Conservation (phyloP, 371 early-diverging fungal species). For the Rhizopus arrhizus region DNA sequence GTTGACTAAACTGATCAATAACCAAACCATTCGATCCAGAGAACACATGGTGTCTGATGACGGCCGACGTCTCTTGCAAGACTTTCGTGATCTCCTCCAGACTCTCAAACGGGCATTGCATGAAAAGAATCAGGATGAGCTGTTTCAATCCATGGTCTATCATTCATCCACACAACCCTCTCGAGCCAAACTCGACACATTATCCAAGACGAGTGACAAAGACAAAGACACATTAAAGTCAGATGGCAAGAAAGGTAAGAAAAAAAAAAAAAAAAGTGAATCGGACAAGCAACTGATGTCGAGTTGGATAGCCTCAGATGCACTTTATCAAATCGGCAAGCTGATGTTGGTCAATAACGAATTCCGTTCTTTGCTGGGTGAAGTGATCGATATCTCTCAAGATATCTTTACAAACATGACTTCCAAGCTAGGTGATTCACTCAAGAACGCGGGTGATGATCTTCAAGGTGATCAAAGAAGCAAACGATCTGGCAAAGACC, state of each 20-base stretch:
- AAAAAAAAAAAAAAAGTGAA: neutral
- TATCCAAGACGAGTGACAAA: neutral
- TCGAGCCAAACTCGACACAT: slow-evolving; percentile 1
- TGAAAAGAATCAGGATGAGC: slow-evolving; percentile 61
- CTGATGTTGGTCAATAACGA: slow-evolving; percentile 55
- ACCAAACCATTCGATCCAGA: slow-evolving; percentile 45
- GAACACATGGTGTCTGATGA: slow-evolving; percentile 53
- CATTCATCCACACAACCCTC: slow-evolving; percentile 27
- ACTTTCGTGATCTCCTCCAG: slow-evolving; percentile 47
- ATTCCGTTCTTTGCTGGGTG: slow-evolving; percentile 54
- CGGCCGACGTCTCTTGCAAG: slow-evolving; percentile 50
- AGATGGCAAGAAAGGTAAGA: slow-evolving; percentile 38
- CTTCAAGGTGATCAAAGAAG: slow-evolving; percentile 17
- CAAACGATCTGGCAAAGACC: slow-evolving; percentile 11
- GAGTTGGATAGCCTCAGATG: slow-evolving; percentile 31
- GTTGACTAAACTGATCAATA: slow-evolving; percentile 42
- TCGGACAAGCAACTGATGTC: neutral
- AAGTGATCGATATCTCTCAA: slow-evolving; percentile 52
- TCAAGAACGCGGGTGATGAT: slow-evolving; percentile 27
- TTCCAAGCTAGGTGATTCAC: slow-evolving; percentile 33
- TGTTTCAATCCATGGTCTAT: slow-evolving; percentile 63
- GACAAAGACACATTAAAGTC: slow-evolving; percentile 4
- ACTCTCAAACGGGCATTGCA: slow-evolving; percentile 47
- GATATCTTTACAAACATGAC: slow-evolving; percentile 51
- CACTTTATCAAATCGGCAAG: slow-evolving; percentile 44